Evolutionary conservation across 371 early-diverging fungal species (phyloP).

Genomic region (Haplosporangium sp.): DNA sequence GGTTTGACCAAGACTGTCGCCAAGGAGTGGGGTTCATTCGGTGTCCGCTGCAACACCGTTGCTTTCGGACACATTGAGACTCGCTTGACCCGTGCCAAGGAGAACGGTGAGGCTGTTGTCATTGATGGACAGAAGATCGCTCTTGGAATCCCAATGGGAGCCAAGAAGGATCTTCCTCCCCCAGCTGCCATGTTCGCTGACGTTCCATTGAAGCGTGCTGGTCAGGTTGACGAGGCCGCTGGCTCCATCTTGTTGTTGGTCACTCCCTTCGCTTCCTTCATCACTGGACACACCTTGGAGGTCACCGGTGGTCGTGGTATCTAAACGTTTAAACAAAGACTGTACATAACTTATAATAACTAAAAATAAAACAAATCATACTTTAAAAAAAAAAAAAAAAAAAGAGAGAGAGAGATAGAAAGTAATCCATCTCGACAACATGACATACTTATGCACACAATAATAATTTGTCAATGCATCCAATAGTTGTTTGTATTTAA

Average conservation of each 20-base stretch:
- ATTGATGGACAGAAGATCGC: slow-evolving; percentile 77
- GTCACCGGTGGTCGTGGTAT: slow-evolving; percentile 80
- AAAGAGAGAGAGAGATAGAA: too few relatives aligned
- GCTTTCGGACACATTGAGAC: slow-evolving; percentile 79
- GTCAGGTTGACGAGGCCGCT: slow-evolving; percentile 77
- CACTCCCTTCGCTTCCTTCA: slow-evolving; percentile 71
- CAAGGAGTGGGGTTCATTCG: slow-evolving; percentile 72
- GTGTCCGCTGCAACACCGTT: slow-evolving; percentile 75
- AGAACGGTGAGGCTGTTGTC: slow-evolving; percentile 72
- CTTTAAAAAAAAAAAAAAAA: neutral
- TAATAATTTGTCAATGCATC: too few relatives aligned
- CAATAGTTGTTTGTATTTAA: neutral
- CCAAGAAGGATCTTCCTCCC: slow-evolving; percentile 55
- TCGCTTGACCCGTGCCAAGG: slow-evolving; percentile 78
- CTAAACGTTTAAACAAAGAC: slow-evolving; percentile 43
- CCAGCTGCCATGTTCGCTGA: slow-evolving; percentile 62
- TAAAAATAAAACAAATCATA: neutral
- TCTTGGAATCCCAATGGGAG: slow-evolving; percentile 73
- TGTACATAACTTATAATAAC: neutral
- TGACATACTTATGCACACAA: too few relatives aligned
- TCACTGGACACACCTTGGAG: slow-evolving; percentile 76
- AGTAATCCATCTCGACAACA: too few relatives aligned
- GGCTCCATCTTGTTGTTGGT: slow-evolving; percentile 72
- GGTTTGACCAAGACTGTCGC: slow-evolving; percentile 73
- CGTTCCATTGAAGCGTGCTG: slow-evolving; percentile 74